Percentiles rank a stretch among this genome's conserved stretches.
Conservation (phyloP, 306 rosid species). For the Cucumis melo region DNA sequence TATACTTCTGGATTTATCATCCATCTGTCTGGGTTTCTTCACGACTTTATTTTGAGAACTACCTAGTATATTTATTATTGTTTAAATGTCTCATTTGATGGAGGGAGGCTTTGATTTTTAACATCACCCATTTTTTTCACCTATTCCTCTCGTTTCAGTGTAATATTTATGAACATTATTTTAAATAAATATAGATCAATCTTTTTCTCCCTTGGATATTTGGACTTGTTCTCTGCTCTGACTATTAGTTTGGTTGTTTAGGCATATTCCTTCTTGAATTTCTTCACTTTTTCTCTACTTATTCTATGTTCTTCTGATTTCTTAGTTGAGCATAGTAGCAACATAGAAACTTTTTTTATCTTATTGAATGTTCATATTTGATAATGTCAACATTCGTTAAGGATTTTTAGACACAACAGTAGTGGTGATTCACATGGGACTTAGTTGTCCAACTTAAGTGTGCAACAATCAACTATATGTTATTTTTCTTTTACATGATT, state of each 20-base stretch:
- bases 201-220: not conserved
- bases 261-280: no score
- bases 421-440: no score
- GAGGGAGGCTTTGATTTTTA: not conserved
- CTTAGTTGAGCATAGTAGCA: not conserved
- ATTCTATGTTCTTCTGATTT: not conserved
- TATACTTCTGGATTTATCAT: not conserved
- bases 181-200: not conserved
- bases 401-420: no score
- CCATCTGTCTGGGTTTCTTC: not conserved
- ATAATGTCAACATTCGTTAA: no score
- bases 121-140: not conserved
- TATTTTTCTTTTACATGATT: no score
- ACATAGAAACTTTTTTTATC: not conserved
- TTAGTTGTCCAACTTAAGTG: no score
- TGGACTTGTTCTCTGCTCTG: not conserved
- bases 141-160: not conserved
- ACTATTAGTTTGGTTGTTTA: no score
- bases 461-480: no score
- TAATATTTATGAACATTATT: constrained; percentile 6
- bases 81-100: constrained; percentile 2
- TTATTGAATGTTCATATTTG: not conserved
- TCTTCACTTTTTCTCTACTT: no score
- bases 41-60: not conserved
- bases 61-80: not conserved